A percentile compares a stretch with the other conserved stretches of the same genome.
These are phyloP conservation scores for Brettanomyces bruxellensis DNA, from an alignment of 805 yeast genomes.

Conservation along the genomic window DNA sequence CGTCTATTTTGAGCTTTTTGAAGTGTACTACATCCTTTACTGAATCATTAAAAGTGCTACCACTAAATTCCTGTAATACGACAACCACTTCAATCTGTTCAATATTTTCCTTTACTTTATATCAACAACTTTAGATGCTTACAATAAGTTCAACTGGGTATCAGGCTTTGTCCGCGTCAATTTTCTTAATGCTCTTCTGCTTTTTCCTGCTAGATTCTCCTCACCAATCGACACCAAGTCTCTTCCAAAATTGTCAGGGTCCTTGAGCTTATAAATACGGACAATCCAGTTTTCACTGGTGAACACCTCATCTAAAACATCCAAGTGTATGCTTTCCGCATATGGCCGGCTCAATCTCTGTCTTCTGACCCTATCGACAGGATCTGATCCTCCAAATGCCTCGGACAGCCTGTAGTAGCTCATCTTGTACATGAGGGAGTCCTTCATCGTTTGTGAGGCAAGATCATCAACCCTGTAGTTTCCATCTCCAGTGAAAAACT, in stretches of 20 bases:
- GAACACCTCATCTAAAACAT: conserved; percentile 85
- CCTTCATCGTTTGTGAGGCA: conserved; percentile 79
- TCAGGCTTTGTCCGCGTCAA: conserved; percentile 21
- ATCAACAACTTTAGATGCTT: conserved; percentile 10
- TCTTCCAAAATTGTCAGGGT: conserved; percentile 81
- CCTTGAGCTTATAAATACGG: conserved; percentile 86
- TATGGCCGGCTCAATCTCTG: conserved; percentile 37
- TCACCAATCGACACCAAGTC: conserved; percentile 49
- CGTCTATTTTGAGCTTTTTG: no score
- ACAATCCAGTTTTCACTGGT: conserved; percentile 97
- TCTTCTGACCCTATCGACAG: conserved; percentile 79
- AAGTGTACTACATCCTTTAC: no score
- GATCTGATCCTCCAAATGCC: conserved; percentile 50
- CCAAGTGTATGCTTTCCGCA: conserved; percentile 43
- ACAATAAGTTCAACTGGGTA: neutral
- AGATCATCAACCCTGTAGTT: conserved; percentile 79
- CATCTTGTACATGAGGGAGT: conserved; percentile 92
- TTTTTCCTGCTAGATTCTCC: conserved; percentile 31
- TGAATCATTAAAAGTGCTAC: no score
- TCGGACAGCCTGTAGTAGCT: conserved; percentile 81
- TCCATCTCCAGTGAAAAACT: conserved; percentile 75
- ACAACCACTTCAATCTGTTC: no score
- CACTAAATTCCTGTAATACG: no score
- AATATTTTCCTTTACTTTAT: conserved; percentile 14
- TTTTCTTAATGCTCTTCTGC: conserved; percentile 20